Conservation (phyloP, 1,284 basidiomycete species). For the Psilocybe mexicana region DNA sequence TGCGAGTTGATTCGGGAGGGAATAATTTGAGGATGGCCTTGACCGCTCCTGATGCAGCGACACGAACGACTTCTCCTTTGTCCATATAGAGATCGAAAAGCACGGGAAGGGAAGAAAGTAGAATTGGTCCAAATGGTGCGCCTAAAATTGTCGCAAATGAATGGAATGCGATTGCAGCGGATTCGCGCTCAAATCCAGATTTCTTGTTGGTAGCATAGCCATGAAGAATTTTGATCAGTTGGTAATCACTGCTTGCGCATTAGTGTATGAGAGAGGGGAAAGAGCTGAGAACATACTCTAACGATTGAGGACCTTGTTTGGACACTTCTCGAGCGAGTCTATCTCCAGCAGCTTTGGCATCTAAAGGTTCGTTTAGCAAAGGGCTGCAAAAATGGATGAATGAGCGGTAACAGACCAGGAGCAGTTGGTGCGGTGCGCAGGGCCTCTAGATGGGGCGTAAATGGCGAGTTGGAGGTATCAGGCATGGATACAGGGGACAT, state of each 20-base stretch:
- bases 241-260: constrained; percentile 49
- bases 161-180: constrained; percentile 83
- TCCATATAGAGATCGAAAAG: constrained; percentile 91
- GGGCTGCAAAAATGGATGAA: background rate
- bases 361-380: constrained; percentile 34
- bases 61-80: constrained; percentile 91
- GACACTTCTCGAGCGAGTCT: constrained; percentile 70
- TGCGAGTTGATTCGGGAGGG: constrained; percentile 81
- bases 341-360: constrained; percentile 81
- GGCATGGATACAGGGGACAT: constrained; percentile 62
- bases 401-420: constrained; percentile 50
- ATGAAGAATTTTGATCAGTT: constrained; percentile 67
- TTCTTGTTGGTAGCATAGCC: constrained; percentile 85
- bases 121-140: constrained; percentile 77
- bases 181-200: constrained; percentile 91
- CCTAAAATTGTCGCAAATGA: constrained; percentile 76
- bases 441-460: constrained; percentile 59
- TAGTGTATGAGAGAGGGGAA: constrained; percentile 11
- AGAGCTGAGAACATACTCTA: constrained; percentile 51
- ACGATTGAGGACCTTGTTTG: constrained; percentile 60
- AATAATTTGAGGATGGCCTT: constrained; percentile 85
- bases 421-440: constrained; percentile 71
- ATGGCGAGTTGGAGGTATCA: constrained; percentile 40
- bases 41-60: constrained; percentile 80
- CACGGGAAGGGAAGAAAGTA: constrained; percentile 77